Conservation (phyloP, 1,284 basidiomycete species). For the Microbotryomycetes sp. region DNA sequence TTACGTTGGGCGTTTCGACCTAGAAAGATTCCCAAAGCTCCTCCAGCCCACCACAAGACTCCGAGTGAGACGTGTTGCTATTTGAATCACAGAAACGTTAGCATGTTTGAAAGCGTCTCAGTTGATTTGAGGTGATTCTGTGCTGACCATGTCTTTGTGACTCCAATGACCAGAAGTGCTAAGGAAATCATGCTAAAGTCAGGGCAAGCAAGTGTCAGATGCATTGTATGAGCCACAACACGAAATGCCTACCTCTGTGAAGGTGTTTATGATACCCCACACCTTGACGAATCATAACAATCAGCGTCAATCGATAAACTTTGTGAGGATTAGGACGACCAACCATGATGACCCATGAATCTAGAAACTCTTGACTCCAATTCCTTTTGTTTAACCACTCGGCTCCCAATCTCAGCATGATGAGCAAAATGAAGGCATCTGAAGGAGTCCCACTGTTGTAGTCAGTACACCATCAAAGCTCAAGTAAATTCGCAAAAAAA, state of each 20-base stretch:
- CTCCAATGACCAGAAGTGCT: conserved; percentile 18
- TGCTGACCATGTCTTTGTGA: conserved; percentile 24
- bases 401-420: conserved; percentile 75
- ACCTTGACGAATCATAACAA: conserved; percentile 9
- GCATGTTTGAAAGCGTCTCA: neutral
- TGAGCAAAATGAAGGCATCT: conserved; percentile 75
- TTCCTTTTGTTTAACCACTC: conserved; percentile 60
- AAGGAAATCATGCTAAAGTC: conserved; percentile 35
- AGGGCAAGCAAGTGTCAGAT: neutral
- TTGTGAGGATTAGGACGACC: conserved; percentile 57
- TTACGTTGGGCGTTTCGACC: conserved; percentile 77
- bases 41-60: conserved; percentile 75
- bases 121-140: neutral
- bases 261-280: conserved; percentile 68
- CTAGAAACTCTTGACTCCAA: conserved; percentile 74
- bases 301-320: conserved; percentile 4
- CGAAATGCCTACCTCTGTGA: conserved; percentile 59
- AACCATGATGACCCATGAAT: conserved; percentile 77
- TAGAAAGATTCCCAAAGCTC: conserved; percentile 77
- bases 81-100: neutral
- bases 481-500: neutral
- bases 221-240: neutral
- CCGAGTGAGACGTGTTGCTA: conserved; percentile 37
- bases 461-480: neutral
- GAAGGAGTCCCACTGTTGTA: conserved; percentile 51